Percentiles rank a stretch among this genome's conserved stretches.
Conservation (phyloP, 2,329 filamentous ascomycete genomes). For the Fusarium metavorans region DNA sequence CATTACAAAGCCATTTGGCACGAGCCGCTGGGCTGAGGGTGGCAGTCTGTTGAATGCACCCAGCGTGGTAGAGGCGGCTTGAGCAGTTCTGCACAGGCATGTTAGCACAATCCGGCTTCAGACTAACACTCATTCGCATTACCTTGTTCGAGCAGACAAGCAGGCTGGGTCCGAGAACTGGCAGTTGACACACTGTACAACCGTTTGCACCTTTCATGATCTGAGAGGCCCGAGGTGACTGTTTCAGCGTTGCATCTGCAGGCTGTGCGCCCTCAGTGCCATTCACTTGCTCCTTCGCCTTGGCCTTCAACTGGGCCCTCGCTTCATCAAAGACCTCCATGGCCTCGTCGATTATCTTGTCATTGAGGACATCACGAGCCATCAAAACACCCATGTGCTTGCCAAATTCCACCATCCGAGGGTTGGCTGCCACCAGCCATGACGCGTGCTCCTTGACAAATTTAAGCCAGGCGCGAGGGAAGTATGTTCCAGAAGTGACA, state of each 20-base stretch:
- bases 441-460: slow-evolving; percentile 63
- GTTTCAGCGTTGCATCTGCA: slow-evolving; percentile 36
- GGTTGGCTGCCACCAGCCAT: slow-evolving; percentile 64
- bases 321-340: slow-evolving; percentile 58
- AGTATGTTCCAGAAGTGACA: slow-evolving; percentile 64
- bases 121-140: slow-evolving; percentile 33
- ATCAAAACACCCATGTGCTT: slow-evolving; percentile 66
- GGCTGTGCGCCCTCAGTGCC: slow-evolving; percentile 20
- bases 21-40: slow-evolving; percentile 52
- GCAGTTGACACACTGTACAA: slow-evolving; percentile 61
- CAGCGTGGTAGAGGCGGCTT: slow-evolving; percentile 61
- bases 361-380: slow-evolving; percentile 60
- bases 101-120: slow-evolving; percentile 29
- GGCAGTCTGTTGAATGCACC: slow-evolving; percentile 56
- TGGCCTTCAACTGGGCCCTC: slow-evolving; percentile 45
- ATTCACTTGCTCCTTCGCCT: slow-evolving; percentile 14
- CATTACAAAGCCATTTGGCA: slow-evolving; percentile 59
- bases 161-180: slow-evolving; percentile 60
- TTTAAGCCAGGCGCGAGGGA: slow-evolving; percentile 63
- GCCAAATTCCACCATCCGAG: slow-evolving; percentile 65
- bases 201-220: slow-evolving; percentile 58
- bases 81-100: slow-evolving; percentile 53
- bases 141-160: slow-evolving; percentile 65
- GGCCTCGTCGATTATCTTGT: slow-evolving; percentile 57
- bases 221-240: slow-evolving; percentile 50